A percentile compares a stretch with the other conserved stretches of the same genome.
Conservation (phyloP, 1,139 yeast genomes). For the Pneumocystis carinii region DNA sequence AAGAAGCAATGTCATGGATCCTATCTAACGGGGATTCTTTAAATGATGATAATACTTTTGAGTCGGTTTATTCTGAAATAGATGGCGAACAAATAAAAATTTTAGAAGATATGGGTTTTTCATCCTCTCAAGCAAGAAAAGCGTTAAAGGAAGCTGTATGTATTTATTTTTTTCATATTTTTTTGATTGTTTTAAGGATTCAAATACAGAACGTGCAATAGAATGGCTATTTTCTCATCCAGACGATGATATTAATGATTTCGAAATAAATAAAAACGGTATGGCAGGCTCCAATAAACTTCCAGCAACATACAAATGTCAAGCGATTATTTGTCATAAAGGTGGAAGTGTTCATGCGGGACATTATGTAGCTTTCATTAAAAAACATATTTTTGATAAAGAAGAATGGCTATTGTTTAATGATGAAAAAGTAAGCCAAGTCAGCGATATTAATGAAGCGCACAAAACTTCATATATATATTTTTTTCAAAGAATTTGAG, state of each 20-base stretch:
- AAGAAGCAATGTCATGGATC: constrained; percentile 82
- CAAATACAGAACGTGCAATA: constrained; percentile 59
- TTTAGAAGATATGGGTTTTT: constrained; percentile 66
- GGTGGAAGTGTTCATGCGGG: constrained; percentile 93
- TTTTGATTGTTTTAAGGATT: constrained; percentile 17
- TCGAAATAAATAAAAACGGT: constrained; percentile 14
- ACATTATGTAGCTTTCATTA: constrained; percentile 77
- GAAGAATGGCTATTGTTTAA: constrained; percentile 72
- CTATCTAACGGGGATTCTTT: constrained; percentile 78
- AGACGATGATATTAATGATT: constrained; percentile 34
- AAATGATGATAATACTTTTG: constrained; percentile 54
- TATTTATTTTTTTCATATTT: neutral
- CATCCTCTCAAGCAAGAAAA: constrained; percentile 43
- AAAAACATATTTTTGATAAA: constrained; percentile 29
- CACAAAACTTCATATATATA: constrained; percentile 41
- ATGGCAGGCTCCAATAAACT: constrained; percentile 17
- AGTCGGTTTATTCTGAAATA: constrained; percentile 25
- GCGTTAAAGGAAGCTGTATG: constrained; percentile 41
- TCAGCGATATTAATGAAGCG: constrained; percentile 44
- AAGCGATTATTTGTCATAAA: constrained; percentile 78
- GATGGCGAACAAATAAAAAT: constrained; percentile 28
- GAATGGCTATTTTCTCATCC: constrained; percentile 81
- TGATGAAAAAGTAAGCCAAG: constrained; percentile 80
- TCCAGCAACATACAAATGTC: constrained; percentile 36
- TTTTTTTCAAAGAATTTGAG: constrained; percentile 18